Conservation (phyloP, 2,329 filamentous ascomycete genomes). For the Coniochaeta prunicola region DNA sequence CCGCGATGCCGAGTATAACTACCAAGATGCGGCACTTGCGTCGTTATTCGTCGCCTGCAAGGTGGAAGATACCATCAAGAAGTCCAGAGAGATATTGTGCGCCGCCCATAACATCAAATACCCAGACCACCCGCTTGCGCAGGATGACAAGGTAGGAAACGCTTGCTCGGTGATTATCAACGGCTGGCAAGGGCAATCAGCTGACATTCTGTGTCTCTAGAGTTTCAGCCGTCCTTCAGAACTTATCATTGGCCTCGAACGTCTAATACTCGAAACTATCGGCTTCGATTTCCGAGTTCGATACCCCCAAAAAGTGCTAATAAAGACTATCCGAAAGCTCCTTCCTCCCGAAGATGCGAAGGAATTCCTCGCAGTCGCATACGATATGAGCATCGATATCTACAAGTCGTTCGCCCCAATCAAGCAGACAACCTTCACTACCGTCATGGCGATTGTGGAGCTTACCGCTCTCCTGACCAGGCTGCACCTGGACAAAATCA, state of each 20-base stretch:
- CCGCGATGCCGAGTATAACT: conserved; percentile 79
- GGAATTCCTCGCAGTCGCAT: conserved; percentile 60
- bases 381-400: conserved; percentile 77
- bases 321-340: conserved; percentile 66
- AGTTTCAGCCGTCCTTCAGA: conserved; percentile 70
- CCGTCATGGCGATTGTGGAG: conserved; percentile 77
- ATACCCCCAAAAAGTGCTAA: conserved; percentile 76
- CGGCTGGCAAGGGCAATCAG: background rate
- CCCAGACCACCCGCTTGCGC: conserved; percentile 58
- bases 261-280: conserved; percentile 85
- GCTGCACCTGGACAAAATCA: conserved; percentile 42
- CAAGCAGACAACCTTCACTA: conserved; percentile 80
- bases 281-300: conserved; percentile 91
- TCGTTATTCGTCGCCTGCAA: conserved; percentile 92
- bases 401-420: conserved; percentile 91
- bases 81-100: conserved; percentile 86
- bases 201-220: background rate
- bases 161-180: background rate
- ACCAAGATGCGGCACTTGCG: conserved; percentile 78
- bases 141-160: conserved; percentile 69
- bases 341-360: conserved; percentile 40
- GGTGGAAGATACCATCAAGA: conserved; percentile 96
- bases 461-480: conserved; percentile 65
- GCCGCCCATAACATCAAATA: conserved; percentile 81
- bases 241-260: conserved; percentile 80